Evolutionary conservation across 805 yeast species (phyloP).

Genomic region (Metschnikowia lochheadii): DNA sequence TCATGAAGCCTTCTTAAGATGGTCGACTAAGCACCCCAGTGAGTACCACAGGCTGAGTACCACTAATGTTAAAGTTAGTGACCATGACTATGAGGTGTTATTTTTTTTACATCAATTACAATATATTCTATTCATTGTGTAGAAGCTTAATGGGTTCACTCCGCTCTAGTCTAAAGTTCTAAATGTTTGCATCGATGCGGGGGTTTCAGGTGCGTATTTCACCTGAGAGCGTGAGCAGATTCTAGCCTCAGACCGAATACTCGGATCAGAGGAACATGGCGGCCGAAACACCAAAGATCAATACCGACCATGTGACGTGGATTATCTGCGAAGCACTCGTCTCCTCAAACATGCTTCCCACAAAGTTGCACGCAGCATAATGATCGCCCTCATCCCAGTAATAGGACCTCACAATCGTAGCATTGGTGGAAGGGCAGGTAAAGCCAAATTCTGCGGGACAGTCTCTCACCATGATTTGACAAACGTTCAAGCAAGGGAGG

Average conservation of each 20-base stretch:
- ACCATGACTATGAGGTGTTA: background rate
- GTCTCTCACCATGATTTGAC: slow-evolving; percentile 72
- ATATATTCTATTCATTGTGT: background rate
- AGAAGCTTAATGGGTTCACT: background rate
- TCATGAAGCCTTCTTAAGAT: background rate
- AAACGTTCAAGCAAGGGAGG: slow-evolving; percentile 79
- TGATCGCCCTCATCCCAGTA: slow-evolving; percentile 33
- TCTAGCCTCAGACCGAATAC: background rate
- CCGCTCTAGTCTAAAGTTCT: background rate
- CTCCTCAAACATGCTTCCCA: slow-evolving; percentile 20
- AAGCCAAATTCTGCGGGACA: slow-evolving; percentile 81
- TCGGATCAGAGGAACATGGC: slow-evolving; percentile 1
- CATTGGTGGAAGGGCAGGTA: slow-evolving; percentile 56
- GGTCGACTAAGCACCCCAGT: background rate
- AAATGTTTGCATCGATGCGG: no score
- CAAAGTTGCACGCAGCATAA: slow-evolving; percentile 36
- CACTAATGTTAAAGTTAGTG: background rate
- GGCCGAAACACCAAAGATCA: slow-evolving; percentile 1
- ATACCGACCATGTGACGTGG: slow-evolving; percentile 6
- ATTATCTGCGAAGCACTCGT: slow-evolving; percentile 7
- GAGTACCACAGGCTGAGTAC: slow-evolving; percentile 1
- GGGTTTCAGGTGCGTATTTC: background rate
- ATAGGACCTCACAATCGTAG: slow-evolving; percentile 38
- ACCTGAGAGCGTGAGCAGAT: no score
- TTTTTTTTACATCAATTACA: background rate